Base-by-base conservation (phyloP, 225 moss, liverwort and hornwort genomes). In the Lunularia cruciata region DNA sequence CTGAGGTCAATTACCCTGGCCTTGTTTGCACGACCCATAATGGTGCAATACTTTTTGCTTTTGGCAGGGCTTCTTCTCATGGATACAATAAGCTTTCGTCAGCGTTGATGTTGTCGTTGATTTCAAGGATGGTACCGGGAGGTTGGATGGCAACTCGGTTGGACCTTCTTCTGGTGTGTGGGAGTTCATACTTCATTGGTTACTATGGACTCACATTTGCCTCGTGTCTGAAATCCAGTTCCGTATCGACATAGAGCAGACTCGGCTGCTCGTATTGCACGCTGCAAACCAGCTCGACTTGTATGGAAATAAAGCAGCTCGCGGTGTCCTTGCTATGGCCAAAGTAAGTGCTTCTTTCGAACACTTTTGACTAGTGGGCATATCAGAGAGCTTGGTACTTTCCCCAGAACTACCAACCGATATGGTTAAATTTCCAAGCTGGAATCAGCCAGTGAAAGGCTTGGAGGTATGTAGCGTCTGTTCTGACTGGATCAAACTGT, bases 301-400 rank as follows among this genome's bases (percentile, higher is more conserved):
- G 58, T 60, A 88, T 69, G 93, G 98, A 61, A 93, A 93, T 59
- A 98, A 98, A 84, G 84, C 81, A 33, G 93, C 98, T 42, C 85
- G 86, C 30, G 98, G 98, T 57, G 91, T 83, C 39, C 93, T 98
- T 60, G 98, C 98, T 5, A 98, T 98, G 98, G 93, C 98, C 16
- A 98, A 98, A 80, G 96, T 92, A 76, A 62, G 70, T 63, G 43
- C 3, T 43, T 43, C 12, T 43, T 43, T 40, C 13, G 5, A 40
- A 40, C 5, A 43, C 0, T 43, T 11, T 43, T 11, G 43, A n/a
- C n/a, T n/a, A n/a, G n/a, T n/a, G n/a, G n/a, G n/a, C n/a, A n/a
- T n/a, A n/a, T n/a, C n/a, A n/a, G n/a, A n/a, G n/a, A n/a, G n/a
- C n/a, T n/a, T n/a, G n/a, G n/a, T n/a, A n/a, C n/a, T n/a, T n/a